Evolutionary conservation across 1,139 yeast genomes (phyloP), one percentile per base, ranked within the genome.

Genomic region (Scheffersomyces titani): DNA sequence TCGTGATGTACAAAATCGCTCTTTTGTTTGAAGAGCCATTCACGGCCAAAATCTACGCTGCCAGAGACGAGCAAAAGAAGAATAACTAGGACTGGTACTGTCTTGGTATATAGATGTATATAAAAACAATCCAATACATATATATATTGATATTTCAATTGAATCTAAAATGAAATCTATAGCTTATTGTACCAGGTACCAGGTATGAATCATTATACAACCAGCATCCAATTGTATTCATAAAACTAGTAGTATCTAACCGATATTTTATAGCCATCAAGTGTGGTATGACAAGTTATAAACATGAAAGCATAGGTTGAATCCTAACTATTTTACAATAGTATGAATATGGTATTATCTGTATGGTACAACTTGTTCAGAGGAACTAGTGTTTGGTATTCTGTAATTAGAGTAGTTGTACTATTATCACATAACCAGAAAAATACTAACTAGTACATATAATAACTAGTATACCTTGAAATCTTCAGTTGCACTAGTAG

Each of bases 11-110:
- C 77, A 77, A 81, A 59, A 77, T 94, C 65, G 99, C 98, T 0
- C 82, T 92, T 69, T 73, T 83, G 59, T 92, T 93, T 66, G 99
- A 94, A 74, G 99, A 94, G 76, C 99, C 99, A 19, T 94, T 92
- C 78, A 94, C 99, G 19, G 97, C 91, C 21, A 84, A 82, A 70
- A 94, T 94, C 62, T 93, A 93, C 68, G 88, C 92, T 30, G 81
- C 83, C 66, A 82, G 90, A 64, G 87, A 82, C 54, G 73, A 77
- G 50, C 76, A 75, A 62, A 46, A 46, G 49, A 46, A 46, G 49
- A 46, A 46, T 6, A 19, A 30, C 16, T 30, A 30, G 16, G 16
- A 9, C 40, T 16, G n/a, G 13, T 30, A 7, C 16, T 30, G 3
- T 30, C 2, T 9, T 5, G 16, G 40, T 30, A 30, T 30, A 30